These are phyloP conservation scores for Stachybotrys elegans DNA, from an alignment of 2,329 filamentous ascomycete genomes.

Conservation along the genomic window DNA sequence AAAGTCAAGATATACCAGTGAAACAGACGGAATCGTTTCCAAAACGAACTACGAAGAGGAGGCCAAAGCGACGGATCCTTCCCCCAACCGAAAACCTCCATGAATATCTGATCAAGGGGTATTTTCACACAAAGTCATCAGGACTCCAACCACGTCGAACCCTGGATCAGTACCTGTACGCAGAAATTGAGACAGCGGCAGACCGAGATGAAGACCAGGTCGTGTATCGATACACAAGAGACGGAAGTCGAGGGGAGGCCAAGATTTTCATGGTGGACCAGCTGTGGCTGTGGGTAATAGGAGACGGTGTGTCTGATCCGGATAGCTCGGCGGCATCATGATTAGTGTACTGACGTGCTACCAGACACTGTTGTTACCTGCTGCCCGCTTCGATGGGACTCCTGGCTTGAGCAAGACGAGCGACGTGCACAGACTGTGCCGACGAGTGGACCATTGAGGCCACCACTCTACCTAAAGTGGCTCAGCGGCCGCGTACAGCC, in stretches of 20 bases:
- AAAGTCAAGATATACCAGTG: no score
- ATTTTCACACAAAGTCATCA: neutral
- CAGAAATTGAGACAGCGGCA: conserved; percentile 2
- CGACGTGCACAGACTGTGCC: no score
- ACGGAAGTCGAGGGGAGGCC: neutral
- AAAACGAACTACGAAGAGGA: no score
- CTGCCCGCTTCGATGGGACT: conserved; percentile 4
- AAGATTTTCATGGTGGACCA: conserved; percentile 10
- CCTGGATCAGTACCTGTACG: conserved; percentile 7
- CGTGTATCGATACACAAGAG: conserved; percentile 8
- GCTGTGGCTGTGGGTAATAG: conserved; percentile 5
- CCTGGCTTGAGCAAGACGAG: no score
- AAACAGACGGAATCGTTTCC: no score
- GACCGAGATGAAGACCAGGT: conserved; percentile 8
- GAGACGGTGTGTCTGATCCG: conserved; percentile 3
- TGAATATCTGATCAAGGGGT: conserved; percentile 1
- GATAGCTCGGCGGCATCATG: no score
- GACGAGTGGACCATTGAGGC: no score
- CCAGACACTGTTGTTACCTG: conserved; percentile 7
- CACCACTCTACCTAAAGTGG: no score
- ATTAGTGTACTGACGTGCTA: neutral
- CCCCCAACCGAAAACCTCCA: neutral
- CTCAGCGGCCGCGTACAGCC: no score
- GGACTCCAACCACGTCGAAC: conserved; percentile 9
- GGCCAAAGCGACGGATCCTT: neutral